These are phyloP conservation scores for Schizosaccharomyces cryophilus DNA, from an alignment of 805 yeast genomes.

Conservation along the genomic window DNA sequence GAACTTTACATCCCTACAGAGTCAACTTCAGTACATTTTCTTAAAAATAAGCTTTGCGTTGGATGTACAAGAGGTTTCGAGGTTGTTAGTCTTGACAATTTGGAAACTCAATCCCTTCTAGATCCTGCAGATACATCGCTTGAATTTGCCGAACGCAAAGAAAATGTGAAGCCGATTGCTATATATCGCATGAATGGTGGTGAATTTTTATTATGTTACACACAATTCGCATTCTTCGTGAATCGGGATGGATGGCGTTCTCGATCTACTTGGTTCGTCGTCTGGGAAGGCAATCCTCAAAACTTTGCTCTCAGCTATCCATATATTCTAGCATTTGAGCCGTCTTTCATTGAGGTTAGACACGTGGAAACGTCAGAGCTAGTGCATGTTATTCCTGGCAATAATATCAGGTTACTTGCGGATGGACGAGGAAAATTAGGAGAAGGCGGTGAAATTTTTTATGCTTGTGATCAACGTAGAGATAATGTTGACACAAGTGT, in stretches of 20 bases:
- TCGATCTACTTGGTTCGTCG: slow-evolving; percentile 73
- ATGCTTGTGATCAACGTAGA: slow-evolving; percentile 1
- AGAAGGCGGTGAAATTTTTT: slow-evolving; percentile 3
- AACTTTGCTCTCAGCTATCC: slow-evolving; percentile 87
- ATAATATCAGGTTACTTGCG: slow-evolving; percentile 45
- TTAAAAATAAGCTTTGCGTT: slow-evolving; percentile 70
- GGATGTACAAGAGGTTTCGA: slow-evolving; percentile 96
- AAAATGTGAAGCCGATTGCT: slow-evolving; percentile 67
- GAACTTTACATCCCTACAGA: slow-evolving; percentile 71
- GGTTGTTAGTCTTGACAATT: slow-evolving; percentile 63
- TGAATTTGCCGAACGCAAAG: slow-evolving; percentile 72
- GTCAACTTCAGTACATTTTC: slow-evolving; percentile 72
- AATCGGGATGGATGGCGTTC: slow-evolving; percentile 93
- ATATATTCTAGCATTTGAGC: slow-evolving; percentile 71
- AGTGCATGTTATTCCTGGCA: slow-evolving; percentile 73
- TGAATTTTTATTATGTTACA: slow-evolving; percentile 68
- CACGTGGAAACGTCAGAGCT: slow-evolving; percentile 72
- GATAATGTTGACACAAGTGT: slow-evolving; percentile 1
- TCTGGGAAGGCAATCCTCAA: slow-evolving; percentile 93
- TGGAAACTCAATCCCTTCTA: slow-evolving; percentile 64
- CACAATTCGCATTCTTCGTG: slow-evolving; percentile 84
- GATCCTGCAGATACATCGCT: slow-evolving; percentile 97
- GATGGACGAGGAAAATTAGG: slow-evolving; percentile 1
- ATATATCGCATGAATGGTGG: slow-evolving; percentile 62
- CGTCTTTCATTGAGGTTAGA: slow-evolving; percentile 72